Percentiles rank a stretch among this genome's conserved stretches.
These are phyloP conservation scores for Aleurites moluccanus DNA, from an alignment of 441 rosid genomes.

Conservation along the genomic window DNA sequence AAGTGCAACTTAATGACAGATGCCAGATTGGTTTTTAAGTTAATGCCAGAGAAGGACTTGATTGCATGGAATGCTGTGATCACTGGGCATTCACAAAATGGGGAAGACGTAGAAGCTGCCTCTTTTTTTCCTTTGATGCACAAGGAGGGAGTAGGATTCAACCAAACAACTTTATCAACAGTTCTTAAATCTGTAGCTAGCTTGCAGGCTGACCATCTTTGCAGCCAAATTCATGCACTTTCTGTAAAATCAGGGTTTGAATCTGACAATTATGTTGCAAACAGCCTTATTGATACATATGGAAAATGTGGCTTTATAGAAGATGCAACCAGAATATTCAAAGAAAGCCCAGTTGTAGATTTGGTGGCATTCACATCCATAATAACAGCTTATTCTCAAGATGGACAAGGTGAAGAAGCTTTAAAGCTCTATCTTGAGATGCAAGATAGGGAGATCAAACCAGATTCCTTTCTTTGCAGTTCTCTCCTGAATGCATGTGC, in stretches of 20 bases:
- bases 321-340: slow-evolving; percentile 48
- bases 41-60: slow-evolving; percentile 50
- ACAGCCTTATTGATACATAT: slow-evolving; percentile 63
- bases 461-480: slow-evolving; percentile 66
- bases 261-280: slow-evolving; percentile 44
- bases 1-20: slow-evolving; percentile 44
- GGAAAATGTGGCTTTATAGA: slow-evolving; percentile 51
- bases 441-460: slow-evolving; percentile 44
- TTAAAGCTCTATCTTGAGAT: slow-evolving; percentile 53
- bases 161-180: slow-evolving; percentile 62
- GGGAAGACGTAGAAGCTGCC: slow-evolving; percentile 52
- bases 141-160: slow-evolving; percentile 45
- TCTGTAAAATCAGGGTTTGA: slow-evolving; percentile 50
- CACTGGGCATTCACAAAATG: slow-evolving; percentile 56
- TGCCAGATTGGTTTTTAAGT: slow-evolving; percentile 44
- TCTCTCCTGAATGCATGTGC: slow-evolving; percentile 70
- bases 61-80: slow-evolving; percentile 64
- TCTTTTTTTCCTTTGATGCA: slow-evolving; percentile 49
- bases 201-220: slow-evolving; percentile 37
- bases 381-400: slow-evolving; percentile 59
- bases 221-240: slow-evolving; percentile 54
- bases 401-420: slow-evolving; percentile 72
- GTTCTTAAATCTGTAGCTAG: slow-evolving; percentile 58
- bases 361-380: slow-evolving; percentile 59
- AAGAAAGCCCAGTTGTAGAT: slow-evolving; percentile 38